Conservation (phyloP, 805 yeast genomes). For the Barnettozyma vustinii region DNA sequence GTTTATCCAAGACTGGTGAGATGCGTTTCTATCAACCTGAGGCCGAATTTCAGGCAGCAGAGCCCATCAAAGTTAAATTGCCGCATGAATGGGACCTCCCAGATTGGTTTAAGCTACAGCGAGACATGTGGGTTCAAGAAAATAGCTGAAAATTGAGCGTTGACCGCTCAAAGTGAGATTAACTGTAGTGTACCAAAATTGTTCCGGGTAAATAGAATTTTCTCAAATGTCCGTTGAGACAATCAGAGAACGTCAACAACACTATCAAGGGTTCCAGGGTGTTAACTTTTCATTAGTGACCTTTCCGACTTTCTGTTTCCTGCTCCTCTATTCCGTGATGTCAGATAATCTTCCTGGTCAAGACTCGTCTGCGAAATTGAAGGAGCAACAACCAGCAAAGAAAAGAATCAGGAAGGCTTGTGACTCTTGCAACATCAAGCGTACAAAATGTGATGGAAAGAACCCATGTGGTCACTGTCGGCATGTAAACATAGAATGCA, state of each 20-base stretch:
- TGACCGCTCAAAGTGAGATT: neutral
- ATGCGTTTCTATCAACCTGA: slow-evolving; percentile 19
- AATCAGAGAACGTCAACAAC: neutral
- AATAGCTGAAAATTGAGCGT: neutral
- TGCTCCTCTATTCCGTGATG: too few relatives aligned
- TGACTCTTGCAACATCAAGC: slow-evolving; percentile 40
- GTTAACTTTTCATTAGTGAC: too few relatives aligned
- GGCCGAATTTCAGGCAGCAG: slow-evolving; percentile 15
- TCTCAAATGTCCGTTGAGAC: neutral
- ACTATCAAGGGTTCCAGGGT: too few relatives aligned
- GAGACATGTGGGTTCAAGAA: slow-evolving; percentile 60
- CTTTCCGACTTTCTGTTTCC: too few relatives aligned
- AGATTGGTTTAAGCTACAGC: slow-evolving; percentile 62
- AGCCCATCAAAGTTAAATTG: slow-evolving; percentile 23
- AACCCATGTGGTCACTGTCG: slow-evolving; percentile 40
- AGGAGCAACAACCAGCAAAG: slow-evolving; percentile 10
- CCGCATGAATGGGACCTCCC: slow-evolving; percentile 69
- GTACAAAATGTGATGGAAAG: slow-evolving; percentile 45
- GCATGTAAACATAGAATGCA: slow-evolving; percentile 29
- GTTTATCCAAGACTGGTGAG: slow-evolving; percentile 6
- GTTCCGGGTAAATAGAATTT: neutral
- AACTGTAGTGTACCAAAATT: neutral
- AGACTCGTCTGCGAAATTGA: too few relatives aligned
- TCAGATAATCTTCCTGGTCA: too few relatives aligned
- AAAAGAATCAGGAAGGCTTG: slow-evolving; percentile 35